A percentile compares a stretch with the other conserved stretches of the same genome.
These are phyloP conservation scores for Penicillium soppii DNA, from an alignment of 495 filamentous ascomycete species.

Conservation along the genomic window DNA sequence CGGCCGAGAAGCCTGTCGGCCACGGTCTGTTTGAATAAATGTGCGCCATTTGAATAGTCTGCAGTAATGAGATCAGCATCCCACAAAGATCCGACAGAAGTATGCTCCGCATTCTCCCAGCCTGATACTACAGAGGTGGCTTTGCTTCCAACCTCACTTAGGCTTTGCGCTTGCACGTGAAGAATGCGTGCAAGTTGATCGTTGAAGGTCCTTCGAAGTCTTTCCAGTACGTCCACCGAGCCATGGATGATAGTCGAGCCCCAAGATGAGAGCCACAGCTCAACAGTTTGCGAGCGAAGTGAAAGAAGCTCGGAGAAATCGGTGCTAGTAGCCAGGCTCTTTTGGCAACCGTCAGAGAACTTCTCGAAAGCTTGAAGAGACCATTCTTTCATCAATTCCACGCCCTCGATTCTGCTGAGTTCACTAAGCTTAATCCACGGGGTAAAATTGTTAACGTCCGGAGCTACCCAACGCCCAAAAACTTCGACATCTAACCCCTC, in stretches of 20 bases:
- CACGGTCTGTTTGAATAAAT: slow-evolving; percentile 53
- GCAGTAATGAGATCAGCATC: slow-evolving; percentile 51
- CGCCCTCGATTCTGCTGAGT: slow-evolving; percentile 61
- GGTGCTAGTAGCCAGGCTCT: slow-evolving; percentile 50
- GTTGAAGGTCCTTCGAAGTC: slow-evolving; percentile 68
- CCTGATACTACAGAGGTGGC: slow-evolving; percentile 43
- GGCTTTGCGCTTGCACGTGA: slow-evolving; percentile 53
- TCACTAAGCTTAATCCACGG: slow-evolving; percentile 89
- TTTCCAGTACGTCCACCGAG: slow-evolving; percentile 62
- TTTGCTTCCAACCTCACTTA: slow-evolving; percentile 59
- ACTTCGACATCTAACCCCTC: slow-evolving; percentile 79
- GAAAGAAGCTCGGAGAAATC: slow-evolving; percentile 68
- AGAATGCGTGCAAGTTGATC: slow-evolving; percentile 59
- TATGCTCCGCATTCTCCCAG: slow-evolving; percentile 54
- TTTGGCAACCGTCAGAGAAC: slow-evolving; percentile 59
- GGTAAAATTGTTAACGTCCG: slow-evolving; percentile 82
- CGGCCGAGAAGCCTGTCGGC: slow-evolving; percentile 60
- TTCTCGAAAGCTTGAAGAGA: slow-evolving; percentile 65
- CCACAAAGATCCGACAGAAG: slow-evolving; percentile 56
- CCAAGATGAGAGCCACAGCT: slow-evolving; percentile 66
- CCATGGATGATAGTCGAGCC: slow-evolving; percentile 40
- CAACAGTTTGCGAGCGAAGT: slow-evolving; percentile 66
- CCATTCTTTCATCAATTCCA: slow-evolving; percentile 70
- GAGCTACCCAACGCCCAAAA: slow-evolving; percentile 76
- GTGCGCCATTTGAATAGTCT: slow-evolving; percentile 55